Base-by-base conservation (phyloP, 2,329 filamentous ascomycete species). In the Hypoxylon sp. region DNA sequence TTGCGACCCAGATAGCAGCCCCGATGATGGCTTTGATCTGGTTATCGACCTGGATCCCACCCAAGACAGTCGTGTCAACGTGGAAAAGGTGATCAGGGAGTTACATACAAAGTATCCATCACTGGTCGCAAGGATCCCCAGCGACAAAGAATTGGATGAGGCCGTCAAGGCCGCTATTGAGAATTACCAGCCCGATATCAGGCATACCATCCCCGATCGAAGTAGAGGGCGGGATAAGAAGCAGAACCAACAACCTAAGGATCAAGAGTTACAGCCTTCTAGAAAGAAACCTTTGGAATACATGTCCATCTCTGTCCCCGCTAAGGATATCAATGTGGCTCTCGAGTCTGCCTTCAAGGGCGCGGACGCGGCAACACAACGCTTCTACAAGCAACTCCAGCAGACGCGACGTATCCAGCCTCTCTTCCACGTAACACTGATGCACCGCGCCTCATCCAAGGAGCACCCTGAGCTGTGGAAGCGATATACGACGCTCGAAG, bases 361-460 rank as follows among this genome's bases (percentile, higher is more conserved):
- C 5, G 79, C 83, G 5, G 77, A 79, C 2, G 73, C 87, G 0
- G 79, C 88, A 3, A 80, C 86, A 14, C 81, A 87, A n/a, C 83
- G 81, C 21, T 90, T 97, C 74, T 99, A 92, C 81, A 87, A 86
- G 72, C 87, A 92, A 61, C 85, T 99, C 32, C 87, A 91, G 77
- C 85, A 91, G 71, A 86, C 84, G 2, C 86, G 90, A 19, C 91
- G 96, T 58, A 81, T 98, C 5, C 95, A 98, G 78, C 76, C 85
- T n/a, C 85, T 89, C 41, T 99, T 98, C 77, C 96, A 99, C 77
- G 92, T 99, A 62, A 99, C 96, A 0, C 86, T 99, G 39, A 93
- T 97, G 77, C 96, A 99, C 78, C 90, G 90, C 48, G 88, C 90
- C 9, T 83, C 82, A 2, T 81, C 87, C 8, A 82, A 83, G 41